phyloP scores from a whole-genome alignment of 2,329 filamentous ascomycete genomes.

The Podosphaera fusca region DNA sequence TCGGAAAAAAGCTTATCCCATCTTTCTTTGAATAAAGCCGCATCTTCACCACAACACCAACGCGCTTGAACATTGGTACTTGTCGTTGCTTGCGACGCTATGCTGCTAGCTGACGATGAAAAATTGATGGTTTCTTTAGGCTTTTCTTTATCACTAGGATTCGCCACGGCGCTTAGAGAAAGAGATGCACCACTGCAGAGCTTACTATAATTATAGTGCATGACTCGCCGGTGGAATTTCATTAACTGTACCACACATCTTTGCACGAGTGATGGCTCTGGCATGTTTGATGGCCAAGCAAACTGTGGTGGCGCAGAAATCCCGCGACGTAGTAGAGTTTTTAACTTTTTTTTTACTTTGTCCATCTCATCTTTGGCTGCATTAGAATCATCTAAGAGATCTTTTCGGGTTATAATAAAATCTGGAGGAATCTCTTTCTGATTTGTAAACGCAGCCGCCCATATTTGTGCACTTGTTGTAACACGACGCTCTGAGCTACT shows the following conservation, averaged over 20 bases:
- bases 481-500: constrained; percentile 90
- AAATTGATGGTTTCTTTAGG: constrained; percentile 13
- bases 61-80: constrained; percentile 58
- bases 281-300: constrained; percentile 90
- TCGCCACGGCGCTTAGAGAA: constrained; percentile 34
- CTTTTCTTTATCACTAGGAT: constrained; percentile 20
- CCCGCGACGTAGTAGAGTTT: constrained; percentile 75
- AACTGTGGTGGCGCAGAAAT: constrained; percentile 85
- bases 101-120: constrained; percentile 19
- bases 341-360: constrained; percentile 98
- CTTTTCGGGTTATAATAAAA: constrained; percentile 77
- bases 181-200: constrained; percentile 44
- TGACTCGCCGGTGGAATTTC: constrained; percentile 89
- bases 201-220: constrained; percentile 81
- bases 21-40: constrained; percentile 79
- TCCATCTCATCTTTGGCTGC: constrained; percentile 98
- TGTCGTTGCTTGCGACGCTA: constrained; percentile 35
- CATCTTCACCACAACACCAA: constrained; percentile 93
- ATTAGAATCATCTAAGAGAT: constrained; percentile 89
- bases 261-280: constrained; percentile 83
- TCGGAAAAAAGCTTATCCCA: constrained; percentile 98
- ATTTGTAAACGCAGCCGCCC: constrained; percentile 70
- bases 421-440: constrained; percentile 67
- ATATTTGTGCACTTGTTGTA: constrained; percentile 90
- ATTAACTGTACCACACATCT: constrained; percentile 82